phyloP scores from a whole-genome alignment of 768 basidiomycete species.

The Pulveroboletus ravenelii region DNA sequence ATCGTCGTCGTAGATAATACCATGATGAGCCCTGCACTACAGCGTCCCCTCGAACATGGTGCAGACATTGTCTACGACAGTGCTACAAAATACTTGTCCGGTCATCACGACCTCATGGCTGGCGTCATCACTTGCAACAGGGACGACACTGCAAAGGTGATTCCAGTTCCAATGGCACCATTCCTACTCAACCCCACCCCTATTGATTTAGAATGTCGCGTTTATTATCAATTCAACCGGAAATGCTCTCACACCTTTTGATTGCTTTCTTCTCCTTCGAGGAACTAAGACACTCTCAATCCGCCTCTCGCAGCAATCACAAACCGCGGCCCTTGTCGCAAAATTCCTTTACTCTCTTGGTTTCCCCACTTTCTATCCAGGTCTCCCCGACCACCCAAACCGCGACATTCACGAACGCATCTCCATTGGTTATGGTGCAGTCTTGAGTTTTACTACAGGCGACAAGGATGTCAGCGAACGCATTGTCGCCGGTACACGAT shows the following conservation, averaged over 20 bases:
- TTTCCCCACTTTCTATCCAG: slow-evolving; percentile 91
- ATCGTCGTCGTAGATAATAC: slow-evolving; percentile 93
- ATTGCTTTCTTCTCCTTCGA: slow-evolving; percentile 92
- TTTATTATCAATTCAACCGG: slow-evolving; percentile 93
- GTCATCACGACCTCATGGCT: slow-evolving; percentile 99
- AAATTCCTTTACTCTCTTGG: slow-evolving; percentile 80
- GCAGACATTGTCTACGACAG: slow-evolving; percentile 98
- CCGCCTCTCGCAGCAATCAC: slow-evolving; percentile 92
- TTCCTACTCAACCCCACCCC: background rate
- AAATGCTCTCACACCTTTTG: slow-evolving; percentile 91
- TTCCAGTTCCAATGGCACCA: no score
- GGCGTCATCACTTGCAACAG: slow-evolving; percentile 90
- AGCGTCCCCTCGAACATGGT: slow-evolving; percentile 91
- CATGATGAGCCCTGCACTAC: slow-evolving; percentile 99
- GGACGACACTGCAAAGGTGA: slow-evolving; percentile 83
- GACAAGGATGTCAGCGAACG: slow-evolving; percentile 87
- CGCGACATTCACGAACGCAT: slow-evolving; percentile 87
- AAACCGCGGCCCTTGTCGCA: slow-evolving; percentile 77
- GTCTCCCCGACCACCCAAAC: slow-evolving; percentile 75
- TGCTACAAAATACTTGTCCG: slow-evolving; percentile 95
- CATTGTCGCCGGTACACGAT: slow-evolving; percentile 84
- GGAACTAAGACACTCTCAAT: slow-evolving; percentile 95
- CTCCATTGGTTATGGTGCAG: slow-evolving; percentile 88
- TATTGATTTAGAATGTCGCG: slow-evolving; percentile 62
- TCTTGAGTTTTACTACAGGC: slow-evolving; percentile 91